These are phyloP conservation scores for Cicer chorassanicum DNA, from an alignment of 306 rosid species.

Conservation along the genomic window DNA sequence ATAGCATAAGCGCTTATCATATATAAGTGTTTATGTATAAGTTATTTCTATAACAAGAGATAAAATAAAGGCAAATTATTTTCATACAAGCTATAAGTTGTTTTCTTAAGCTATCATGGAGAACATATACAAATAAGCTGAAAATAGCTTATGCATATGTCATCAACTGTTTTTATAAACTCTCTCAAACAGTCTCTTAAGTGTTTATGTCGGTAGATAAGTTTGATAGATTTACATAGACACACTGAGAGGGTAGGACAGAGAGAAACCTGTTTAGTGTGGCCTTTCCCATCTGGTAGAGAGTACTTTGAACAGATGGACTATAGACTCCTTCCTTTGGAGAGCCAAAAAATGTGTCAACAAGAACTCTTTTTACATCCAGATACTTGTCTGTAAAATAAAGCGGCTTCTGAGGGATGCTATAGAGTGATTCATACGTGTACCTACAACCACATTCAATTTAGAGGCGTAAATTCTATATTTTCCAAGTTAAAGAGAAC, in stretches of 20 bases:
- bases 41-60: too few relatives aligned
- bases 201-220: neutral
- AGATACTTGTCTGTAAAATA: slow-evolving; percentile 74
- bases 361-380: slow-evolving; percentile 65
- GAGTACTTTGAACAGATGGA: slow-evolving; percentile 93
- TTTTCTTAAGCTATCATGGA: too few relatives aligned
- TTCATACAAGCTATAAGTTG: too few relatives aligned
- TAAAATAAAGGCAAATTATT: too few relatives aligned
- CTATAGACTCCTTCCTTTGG: slow-evolving; percentile 83
- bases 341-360: slow-evolving; percentile 78
- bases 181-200: too few relatives aligned
- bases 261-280: slow-evolving; percentile 69
- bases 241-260: neutral
- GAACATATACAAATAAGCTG: too few relatives aligned
- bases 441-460: slow-evolving; percentile 63
- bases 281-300: slow-evolving; percentile 82
- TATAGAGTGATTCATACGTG: slow-evolving; percentile 59
- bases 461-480: slow-evolving; percentile 29
- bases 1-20: too few relatives aligned
- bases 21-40: too few relatives aligned
- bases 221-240: slow-evolving; percentile 25
- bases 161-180: too few relatives aligned
- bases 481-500: slow-evolving; percentile 36
- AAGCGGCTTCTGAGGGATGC: slow-evolving; percentile 65
- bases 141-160: too few relatives aligned